Conservation (phyloP, 371 early-diverging fungal species). For the Haplosporangium sp. region DNA sequence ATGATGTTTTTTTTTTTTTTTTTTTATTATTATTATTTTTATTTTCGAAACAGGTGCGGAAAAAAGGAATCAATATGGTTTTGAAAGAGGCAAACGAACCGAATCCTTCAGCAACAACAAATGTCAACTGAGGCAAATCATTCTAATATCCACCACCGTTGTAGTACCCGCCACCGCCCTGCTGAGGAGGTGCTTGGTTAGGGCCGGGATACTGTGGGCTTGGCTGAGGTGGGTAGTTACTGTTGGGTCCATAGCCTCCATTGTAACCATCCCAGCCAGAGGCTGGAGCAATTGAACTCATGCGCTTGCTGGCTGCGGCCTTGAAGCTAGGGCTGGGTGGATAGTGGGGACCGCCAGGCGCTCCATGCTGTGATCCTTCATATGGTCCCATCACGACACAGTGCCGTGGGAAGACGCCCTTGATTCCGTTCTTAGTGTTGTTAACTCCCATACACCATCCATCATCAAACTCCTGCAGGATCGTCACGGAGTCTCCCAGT, state of each 20-base stretch:
- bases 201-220: slow-evolving; percentile 30
- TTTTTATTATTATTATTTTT: no score
- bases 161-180: slow-evolving; percentile 20
- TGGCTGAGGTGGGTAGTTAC: slow-evolving; percentile 34
- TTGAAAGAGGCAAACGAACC: no score
- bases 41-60: no score
- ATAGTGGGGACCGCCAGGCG: slow-evolving; percentile 44
- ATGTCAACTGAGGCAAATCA: background rate
- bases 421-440: slow-evolving; percentile 62
- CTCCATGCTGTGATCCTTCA: slow-evolving; percentile 41
- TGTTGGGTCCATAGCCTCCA: background rate
- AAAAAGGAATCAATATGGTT: no score
- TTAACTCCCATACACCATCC: slow-evolving; percentile 79
- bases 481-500: slow-evolving; percentile 69
- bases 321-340: slow-evolving; percentile 50
- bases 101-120: no score
- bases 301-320: slow-evolving; percentile 48
- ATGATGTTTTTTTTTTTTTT: no score
- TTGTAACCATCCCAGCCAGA: slow-evolving; percentile 28
- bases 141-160: slow-evolving; percentile 37
- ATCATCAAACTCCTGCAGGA: slow-evolving; percentile 74
- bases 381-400: slow-evolving; percentile 63
- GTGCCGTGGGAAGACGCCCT: slow-evolving; percentile 76
- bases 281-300: slow-evolving; percentile 41
- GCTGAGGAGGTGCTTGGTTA: slow-evolving; percentile 18